These are phyloP conservation scores for Spirogloea muscicola DNA, from an alignment of 139 green algal species.

Conservation along the genomic window DNA sequence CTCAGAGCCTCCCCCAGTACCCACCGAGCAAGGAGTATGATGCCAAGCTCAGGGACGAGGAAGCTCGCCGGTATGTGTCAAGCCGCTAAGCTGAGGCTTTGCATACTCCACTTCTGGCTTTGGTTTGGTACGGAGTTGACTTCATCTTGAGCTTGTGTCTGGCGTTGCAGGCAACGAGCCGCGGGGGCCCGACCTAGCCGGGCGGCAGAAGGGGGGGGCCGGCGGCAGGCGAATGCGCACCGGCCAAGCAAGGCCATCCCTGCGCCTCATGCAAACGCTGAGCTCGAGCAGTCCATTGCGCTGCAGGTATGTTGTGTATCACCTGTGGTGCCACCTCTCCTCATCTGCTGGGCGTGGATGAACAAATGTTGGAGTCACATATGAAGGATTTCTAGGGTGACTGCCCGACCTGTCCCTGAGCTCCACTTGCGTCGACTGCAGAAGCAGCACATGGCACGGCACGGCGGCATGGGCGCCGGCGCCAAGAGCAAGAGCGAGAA, in stretches of 20 bases:
- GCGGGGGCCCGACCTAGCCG: too few species aligned
- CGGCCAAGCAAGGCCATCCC: conserved; percentile 7
- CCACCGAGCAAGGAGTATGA: conserved; percentile 48
- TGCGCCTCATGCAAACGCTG: conserved; percentile 28
- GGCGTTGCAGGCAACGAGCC: neutral
- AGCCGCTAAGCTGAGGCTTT: neutral
- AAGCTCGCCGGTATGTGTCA: conserved; percentile 37
- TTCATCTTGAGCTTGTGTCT: too few species aligned
- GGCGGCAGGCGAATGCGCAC: too few species aligned
- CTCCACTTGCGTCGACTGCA: neutral
- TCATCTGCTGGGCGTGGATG: neutral
- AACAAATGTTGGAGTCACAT: neutral
- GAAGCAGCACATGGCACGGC: too few species aligned
- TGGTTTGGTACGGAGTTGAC: too few species aligned
- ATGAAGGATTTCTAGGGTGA: neutral
- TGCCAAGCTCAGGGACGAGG: conserved; percentile 44
- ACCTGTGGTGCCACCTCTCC: neutral
- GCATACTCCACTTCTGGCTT: too few species aligned
- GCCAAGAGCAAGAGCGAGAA: neutral
- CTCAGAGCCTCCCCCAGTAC: conserved; percentile 35
- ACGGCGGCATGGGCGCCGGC: neutral
- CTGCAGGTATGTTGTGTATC: conserved; percentile 1
- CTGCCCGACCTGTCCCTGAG: neutral
- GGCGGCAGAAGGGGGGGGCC: neutral
- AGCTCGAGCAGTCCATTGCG: conserved; percentile 11